A percentile compares a stretch with the other conserved stretches of the same genome.
Conservation (phyloP, 495 filamentous ascomycete species). For the Lophiotrema nucula region DNA sequence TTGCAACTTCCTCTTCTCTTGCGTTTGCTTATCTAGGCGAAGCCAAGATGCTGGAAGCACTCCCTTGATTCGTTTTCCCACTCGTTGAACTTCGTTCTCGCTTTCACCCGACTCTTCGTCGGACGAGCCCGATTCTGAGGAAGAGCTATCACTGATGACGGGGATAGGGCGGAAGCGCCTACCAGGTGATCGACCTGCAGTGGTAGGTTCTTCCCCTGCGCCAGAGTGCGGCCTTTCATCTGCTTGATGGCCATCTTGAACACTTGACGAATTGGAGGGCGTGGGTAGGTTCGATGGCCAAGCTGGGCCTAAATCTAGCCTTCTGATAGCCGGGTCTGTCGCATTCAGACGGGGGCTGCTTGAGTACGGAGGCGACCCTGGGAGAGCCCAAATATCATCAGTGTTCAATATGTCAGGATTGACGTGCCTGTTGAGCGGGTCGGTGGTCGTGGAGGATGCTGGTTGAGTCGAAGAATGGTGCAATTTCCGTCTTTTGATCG, state of each 20-base stretch:
- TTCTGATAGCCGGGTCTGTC: too few relatives aligned
- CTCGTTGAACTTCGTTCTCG: slow-evolving; percentile 41
- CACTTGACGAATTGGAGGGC: slow-evolving; percentile 21
- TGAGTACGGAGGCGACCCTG: slow-evolving; percentile 20
- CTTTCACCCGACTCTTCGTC: slow-evolving; percentile 23
- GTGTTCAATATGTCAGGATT: background rate
- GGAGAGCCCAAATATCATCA: slow-evolving; percentile 12
- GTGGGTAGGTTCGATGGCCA: slow-evolving; percentile 14
- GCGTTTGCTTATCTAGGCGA: slow-evolving; percentile 60
- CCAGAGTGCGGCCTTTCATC: background rate
- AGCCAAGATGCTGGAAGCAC: slow-evolving; percentile 92
- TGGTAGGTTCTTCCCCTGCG: too few relatives aligned
- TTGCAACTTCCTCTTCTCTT: slow-evolving; percentile 41
- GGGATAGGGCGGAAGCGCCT: background rate
- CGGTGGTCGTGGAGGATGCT: background rate
- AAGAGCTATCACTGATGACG: slow-evolving; percentile 17
- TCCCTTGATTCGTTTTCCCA: slow-evolving; percentile 66
- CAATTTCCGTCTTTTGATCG: slow-evolving; percentile 3
- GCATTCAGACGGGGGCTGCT: slow-evolving; percentile 26
- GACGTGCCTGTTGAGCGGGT: background rate
- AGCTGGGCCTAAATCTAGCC: too few relatives aligned
- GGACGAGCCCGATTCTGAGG: background rate
- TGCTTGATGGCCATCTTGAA: slow-evolving; percentile 1
- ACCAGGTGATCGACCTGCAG: background rate
- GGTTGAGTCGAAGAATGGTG: background rate